Evolutionary conservation across 371 early-diverging fungal species (phyloP), one percentile per base, ranked within the genome.

Genomic region (Ecytonucleospora hepatopenaei): DNA sequence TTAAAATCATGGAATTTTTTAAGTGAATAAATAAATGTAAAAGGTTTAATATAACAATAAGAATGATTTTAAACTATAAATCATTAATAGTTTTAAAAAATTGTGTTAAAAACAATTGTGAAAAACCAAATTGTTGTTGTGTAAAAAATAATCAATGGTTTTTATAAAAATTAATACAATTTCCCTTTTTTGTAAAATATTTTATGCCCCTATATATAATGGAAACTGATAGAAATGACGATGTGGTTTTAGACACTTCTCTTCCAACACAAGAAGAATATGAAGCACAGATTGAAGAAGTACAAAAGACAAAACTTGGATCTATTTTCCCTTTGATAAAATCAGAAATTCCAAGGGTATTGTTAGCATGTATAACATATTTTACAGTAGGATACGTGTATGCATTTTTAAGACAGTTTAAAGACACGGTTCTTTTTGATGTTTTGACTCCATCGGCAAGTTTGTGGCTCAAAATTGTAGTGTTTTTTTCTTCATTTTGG

Each of bases 191-290:
- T 12, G 8, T 40, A n/a, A 40, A 40, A 40, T n/a, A 40, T 12
- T 40, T n/a, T 12, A 40, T n/a, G 40, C 40, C 8, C 12, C 40
- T n/a, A 40, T n/a, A 40, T 12, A 40, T n/a, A n/a, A 40, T n/a
- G 12, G 40, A 40, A 12, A 40, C 4, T 51, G 8, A 17, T 8
- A 19, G 4, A 51, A 51, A 15, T 51, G 4, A 15, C 21, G 53
- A 51, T 21, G 4, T 51, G 21, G 24, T 32, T 46, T 19, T n/a
- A n/a, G 30, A 57, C 5, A n/a, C 4, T 24, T 32, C 33, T 4
- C 51, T 40, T 15, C 49, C 32, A n/a, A 65, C 65, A n/a, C 12
- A 33, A 26, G 59, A 65, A 31, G 62, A 65, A 26, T 48, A 60
- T 19, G 59, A 26, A 28, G 40, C 51, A 17, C 19, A 59, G n/a